Evolutionary conservation across 1,139 yeast genomes (phyloP).

Genomic region (Lodderomyces pseudojiufengensis): DNA sequence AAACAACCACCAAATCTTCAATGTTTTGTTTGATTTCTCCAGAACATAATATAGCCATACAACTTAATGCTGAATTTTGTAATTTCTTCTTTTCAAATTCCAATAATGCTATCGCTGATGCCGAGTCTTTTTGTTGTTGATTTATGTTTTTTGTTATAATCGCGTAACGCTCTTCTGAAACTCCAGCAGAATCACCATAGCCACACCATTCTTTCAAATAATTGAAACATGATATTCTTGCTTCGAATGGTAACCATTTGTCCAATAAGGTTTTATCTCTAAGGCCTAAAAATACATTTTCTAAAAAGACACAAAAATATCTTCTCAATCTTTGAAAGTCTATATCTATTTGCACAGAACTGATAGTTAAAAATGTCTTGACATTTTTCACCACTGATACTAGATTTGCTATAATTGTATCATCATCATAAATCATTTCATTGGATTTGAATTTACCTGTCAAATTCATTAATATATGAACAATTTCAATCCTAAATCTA

Average conservation of each 20-base stretch:
- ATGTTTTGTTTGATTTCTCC: slow-evolving; percentile 56
- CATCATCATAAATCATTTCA: slow-evolving; percentile 55
- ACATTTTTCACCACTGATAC: slow-evolving; percentile 63
- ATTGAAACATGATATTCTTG: slow-evolving; percentile 77
- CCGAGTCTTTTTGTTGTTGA: slow-evolving; percentile 41
- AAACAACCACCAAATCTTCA: slow-evolving; percentile 43
- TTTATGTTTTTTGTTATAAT: slow-evolving; percentile 51
- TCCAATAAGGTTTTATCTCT: slow-evolving; percentile 36
- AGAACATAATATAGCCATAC: slow-evolving; percentile 79
- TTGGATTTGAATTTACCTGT: slow-evolving; percentile 56
- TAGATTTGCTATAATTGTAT: slow-evolving; percentile 63
- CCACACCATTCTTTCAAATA: slow-evolving; percentile 95
- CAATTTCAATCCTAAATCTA: slow-evolving; percentile 67
- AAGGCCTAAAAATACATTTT: slow-evolving; percentile 59
- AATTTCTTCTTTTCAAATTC: slow-evolving; percentile 77
- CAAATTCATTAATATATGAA: slow-evolving; percentile 68
- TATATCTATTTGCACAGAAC: slow-evolving; percentile 60
- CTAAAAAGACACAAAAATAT: slow-evolving; percentile 75
- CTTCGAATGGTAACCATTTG: slow-evolving; percentile 77
- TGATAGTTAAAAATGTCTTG: slow-evolving; percentile 57
- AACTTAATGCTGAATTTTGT: slow-evolving; percentile 69
- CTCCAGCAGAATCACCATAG: slow-evolving; percentile 59
- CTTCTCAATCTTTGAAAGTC: slow-evolving; percentile 75
- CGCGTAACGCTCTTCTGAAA: slow-evolving; percentile 66
- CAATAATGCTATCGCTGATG: slow-evolving; percentile 67